phyloP scores from a whole-genome alignment of 345 rosid species.

The Rhodamnia argentea region DNA sequence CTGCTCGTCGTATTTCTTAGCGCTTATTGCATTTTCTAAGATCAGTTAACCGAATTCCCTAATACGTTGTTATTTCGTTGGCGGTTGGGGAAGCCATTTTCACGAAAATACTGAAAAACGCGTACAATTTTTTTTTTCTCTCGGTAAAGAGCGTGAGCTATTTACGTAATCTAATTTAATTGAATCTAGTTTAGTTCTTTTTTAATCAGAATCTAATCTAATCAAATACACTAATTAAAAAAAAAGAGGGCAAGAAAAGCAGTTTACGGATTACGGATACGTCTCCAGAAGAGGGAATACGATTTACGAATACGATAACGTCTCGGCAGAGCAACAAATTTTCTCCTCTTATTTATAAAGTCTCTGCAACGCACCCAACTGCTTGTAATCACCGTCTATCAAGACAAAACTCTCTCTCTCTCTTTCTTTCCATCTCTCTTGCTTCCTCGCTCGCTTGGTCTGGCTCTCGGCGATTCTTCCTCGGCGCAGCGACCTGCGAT shows the following conservation, averaged over 20 bases:
- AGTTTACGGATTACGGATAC: background rate
- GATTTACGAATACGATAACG: background rate
- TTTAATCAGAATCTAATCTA: background rate
- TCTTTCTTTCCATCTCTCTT: background rate
- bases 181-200: no score
- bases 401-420: background rate
- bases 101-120: no score
- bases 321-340: background rate
- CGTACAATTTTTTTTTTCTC: no score
- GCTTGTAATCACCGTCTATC: background rate
- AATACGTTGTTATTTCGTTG: no score
- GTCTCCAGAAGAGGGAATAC: background rate
- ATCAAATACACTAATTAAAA: background rate
- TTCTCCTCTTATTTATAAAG: background rate
- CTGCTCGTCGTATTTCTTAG: no score
- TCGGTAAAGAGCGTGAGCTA: no score
- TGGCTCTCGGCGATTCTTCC: background rate
- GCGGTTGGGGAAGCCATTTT: no score
- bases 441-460: background rate
- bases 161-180: no score
- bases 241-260: background rate
- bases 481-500: background rate
- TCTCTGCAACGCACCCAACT: background rate
- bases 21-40: no score
- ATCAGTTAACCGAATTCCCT: no score